Conservation (phyloP, 805 yeast species). For the Clavispora asparagi region DNA sequence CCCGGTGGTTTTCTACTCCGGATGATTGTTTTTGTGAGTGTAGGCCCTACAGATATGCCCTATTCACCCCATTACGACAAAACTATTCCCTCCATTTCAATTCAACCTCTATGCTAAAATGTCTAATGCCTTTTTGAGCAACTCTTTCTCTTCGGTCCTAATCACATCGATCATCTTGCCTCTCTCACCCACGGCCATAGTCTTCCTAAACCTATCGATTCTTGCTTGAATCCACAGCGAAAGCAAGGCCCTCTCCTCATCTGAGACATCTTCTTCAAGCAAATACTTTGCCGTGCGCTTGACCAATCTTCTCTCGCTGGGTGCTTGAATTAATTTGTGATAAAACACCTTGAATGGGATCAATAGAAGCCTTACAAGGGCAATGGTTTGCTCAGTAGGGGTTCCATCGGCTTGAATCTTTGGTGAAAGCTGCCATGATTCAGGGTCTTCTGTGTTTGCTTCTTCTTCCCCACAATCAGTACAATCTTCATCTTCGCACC, state of each 20-base stretch:
- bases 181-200: constrained; percentile 6
- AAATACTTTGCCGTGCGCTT: constrained; percentile 17
- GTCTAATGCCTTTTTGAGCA: constrained; percentile 13
- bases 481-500: constrained; percentile 18
- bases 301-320: constrained; percentile 18
- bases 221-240: constrained; percentile 24
- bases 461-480: constrained; percentile 10
- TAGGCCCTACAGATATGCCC: too few relatives aligned
- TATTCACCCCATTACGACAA: too few relatives aligned
- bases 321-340: constrained; percentile 14
- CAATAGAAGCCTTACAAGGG: constrained; percentile 15
- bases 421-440: constrained; percentile 43
- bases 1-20: too few relatives aligned
- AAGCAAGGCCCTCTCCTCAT: constrained; percentile 11
- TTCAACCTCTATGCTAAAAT: neutral
- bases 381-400: constrained; percentile 37
- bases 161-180: constrained; percentile 13
- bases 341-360: constrained; percentile 25
- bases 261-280: constrained; percentile 9
- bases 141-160: constrained; percentile 23
- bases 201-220: constrained; percentile 16
- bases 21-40: too few relatives aligned
- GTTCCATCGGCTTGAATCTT: constrained; percentile 37
- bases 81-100: neutral
- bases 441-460: constrained; percentile 15